These are phyloP conservation scores for Aspergillus ustus DNA, from an alignment of 2,329 filamentous ascomycete genomes.

Conservation along the genomic window DNA sequence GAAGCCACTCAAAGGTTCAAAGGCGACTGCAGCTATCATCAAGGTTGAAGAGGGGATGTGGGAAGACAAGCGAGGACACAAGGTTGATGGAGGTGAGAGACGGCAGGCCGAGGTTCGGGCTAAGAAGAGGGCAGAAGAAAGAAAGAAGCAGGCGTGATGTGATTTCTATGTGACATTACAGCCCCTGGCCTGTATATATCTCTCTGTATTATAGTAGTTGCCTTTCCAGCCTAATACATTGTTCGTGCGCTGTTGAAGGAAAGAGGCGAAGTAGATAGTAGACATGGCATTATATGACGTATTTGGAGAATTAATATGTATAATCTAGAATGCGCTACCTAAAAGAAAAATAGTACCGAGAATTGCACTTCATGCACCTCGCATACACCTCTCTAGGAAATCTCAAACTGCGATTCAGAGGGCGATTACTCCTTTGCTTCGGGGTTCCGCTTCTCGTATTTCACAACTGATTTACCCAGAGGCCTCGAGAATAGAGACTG, in stretches of 20 bases:
- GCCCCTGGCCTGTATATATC: conserved; percentile 12
- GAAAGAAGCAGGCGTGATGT: conserved; percentile 60
- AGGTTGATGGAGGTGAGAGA: conserved; percentile 96
- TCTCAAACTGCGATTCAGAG: no score
- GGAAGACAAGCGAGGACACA: conserved; percentile 84
- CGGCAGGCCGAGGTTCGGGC: conserved; percentile 82
- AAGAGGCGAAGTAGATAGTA: not conserved
- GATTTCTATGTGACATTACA: not conserved
- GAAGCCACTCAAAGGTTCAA: conserved; percentile 66
- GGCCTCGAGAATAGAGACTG: conserved; percentile 73
- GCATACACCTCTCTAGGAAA: no score
- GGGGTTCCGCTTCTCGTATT: conserved; percentile 65
- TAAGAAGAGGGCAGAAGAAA: conserved; percentile 80
- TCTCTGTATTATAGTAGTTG: conserved; percentile 14
- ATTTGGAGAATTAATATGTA: conserved; percentile 9
- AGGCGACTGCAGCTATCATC: conserved; percentile 67
- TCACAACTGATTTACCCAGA: conserved; percentile 70
- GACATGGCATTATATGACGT: not conserved
- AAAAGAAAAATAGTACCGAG: not conserved
- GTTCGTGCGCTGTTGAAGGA: not conserved
- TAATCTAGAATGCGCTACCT: not conserved
- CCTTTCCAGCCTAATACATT: not conserved
- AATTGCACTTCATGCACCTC: no score
- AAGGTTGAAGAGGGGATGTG: conserved; percentile 84
- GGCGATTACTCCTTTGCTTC: conserved; percentile 31